Evolutionary conservation across 2,329 filamentous ascomycete genomes (phyloP).

Genomic region (Zalaria obscura): DNA sequence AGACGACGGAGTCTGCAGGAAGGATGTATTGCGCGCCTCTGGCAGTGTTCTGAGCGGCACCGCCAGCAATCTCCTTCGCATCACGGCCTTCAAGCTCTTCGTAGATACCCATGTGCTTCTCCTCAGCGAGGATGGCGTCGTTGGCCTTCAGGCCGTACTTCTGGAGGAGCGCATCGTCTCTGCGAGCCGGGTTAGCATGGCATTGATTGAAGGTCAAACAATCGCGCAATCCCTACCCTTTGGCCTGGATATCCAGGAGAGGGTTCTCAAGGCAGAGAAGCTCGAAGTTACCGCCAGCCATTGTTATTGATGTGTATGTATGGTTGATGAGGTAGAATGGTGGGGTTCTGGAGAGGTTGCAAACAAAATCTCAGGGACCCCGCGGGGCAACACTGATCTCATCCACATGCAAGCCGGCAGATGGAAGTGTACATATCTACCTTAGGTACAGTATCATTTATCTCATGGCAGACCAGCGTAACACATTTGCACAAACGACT

Average conservation of each 20-base stretch:
- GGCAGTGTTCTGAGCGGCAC: constrained; percentile 94
- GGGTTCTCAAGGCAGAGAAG: constrained; percentile 95
- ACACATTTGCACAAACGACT: no score
- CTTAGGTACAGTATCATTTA: no score
- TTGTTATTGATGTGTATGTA: background rate
- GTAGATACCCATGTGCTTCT: constrained; percentile 78
- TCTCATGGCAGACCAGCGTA: no score
- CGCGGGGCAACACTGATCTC: no score
- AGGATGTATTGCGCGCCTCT: constrained; percentile 90
- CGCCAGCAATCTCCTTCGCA: constrained; percentile 88
- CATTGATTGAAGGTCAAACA: background rate
- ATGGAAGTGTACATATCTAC: no score
- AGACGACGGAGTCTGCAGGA: constrained; percentile 75
- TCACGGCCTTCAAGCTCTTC: constrained; percentile 89
- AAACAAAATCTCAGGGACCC: no score
- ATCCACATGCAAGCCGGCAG: no score
- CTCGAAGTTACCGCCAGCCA: constrained; percentile 54
- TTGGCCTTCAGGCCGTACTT: constrained; percentile 93
- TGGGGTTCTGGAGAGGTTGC: no score
- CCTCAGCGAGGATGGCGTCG: constrained; percentile 91
- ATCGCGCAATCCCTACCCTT: constrained; percentile 36
- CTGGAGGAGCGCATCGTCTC: constrained; percentile 69
- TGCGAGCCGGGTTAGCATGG: constrained; percentile 22
- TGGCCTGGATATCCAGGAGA: constrained; percentile 89
- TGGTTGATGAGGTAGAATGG: no score